Conservation (phyloP, 495 filamentous ascomycete species). For the Bacidia gigantensis region DNA sequence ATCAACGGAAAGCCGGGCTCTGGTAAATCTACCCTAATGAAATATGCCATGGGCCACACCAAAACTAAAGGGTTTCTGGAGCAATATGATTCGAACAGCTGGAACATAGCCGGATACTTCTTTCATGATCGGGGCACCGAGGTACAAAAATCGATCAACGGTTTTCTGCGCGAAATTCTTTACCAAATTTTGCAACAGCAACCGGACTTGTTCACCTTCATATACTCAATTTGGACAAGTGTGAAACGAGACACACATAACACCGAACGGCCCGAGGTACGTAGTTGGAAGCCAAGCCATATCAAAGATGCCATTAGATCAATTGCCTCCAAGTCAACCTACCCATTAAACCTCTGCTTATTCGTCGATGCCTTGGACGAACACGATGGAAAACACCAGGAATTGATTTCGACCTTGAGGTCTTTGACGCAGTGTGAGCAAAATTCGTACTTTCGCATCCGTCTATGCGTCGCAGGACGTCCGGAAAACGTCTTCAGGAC, state of each 20-base stretch:
- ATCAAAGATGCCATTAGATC: background rate
- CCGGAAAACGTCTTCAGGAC: constrained; percentile 3
- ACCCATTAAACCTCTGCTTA: constrained; percentile 2
- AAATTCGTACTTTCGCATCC: background rate
- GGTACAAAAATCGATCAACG: constrained; percentile 3
- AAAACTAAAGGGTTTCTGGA: background rate
- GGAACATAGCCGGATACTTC: constrained; percentile 6
- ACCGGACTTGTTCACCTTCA: background rate
- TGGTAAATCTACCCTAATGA: constrained; percentile 11
- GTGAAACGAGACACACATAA: background rate
- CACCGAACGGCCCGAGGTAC: background rate
- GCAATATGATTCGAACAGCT: background rate
- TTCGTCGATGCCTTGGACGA: constrained; percentile 11
- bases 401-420: background rate
- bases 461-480: constrained; percentile 4
- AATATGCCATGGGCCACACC: constrained; percentile 4
- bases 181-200: constrained; percentile 3
- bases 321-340: background rate
- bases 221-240: background rate
- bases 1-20: constrained; percentile 10
- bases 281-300: background rate
- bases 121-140: constrained; percentile 4
- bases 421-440: background rate
- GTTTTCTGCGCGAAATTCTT: constrained; percentile 8
- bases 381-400: constrained; percentile 8